phyloP scores from a whole-genome alignment of 345 rosid genomes.

The Euphorbia lathyris region DNA sequence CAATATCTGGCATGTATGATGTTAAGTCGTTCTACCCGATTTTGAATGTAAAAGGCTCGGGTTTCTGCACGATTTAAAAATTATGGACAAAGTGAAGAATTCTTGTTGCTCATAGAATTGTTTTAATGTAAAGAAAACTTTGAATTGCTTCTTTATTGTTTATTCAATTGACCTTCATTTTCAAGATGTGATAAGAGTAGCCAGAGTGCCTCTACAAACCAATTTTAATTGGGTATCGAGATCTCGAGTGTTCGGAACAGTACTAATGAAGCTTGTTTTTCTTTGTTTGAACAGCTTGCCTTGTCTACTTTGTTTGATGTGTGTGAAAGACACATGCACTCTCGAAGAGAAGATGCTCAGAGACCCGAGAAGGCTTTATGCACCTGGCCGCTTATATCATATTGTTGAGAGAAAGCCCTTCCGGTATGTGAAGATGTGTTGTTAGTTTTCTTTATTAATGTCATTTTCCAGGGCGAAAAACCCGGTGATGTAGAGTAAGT shows the following conservation, averaged over 20 bases:
- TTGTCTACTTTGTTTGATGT: slow-evolving; percentile 74
- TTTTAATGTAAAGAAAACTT: background rate
- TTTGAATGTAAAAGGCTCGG: background rate
- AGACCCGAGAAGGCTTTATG: slow-evolving; percentile 82
- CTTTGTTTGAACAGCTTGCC: slow-evolving; percentile 67
- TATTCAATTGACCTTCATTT: background rate
- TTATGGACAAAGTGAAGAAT: background rate
- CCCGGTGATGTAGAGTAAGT: background rate
- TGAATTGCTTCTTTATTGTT: background rate
- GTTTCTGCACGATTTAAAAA: background rate
- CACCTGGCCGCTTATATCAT: slow-evolving; percentile 95
- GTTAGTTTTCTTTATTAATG: background rate
- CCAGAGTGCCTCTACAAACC: background rate
- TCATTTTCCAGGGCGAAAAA: background rate
- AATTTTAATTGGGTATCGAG: background rate
- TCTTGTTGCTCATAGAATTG: background rate
- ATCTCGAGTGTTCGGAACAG: background rate
- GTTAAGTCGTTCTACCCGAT: background rate
- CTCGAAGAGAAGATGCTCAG: slow-evolving; percentile 72
- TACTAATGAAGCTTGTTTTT: slow-evolving; percentile 17
- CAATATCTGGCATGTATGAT: background rate
- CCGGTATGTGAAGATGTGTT: slow-evolving; percentile 40
- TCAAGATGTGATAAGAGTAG: background rate
- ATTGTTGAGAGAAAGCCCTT: slow-evolving; percentile 79
- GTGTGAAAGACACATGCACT: slow-evolving; percentile 93